Evolutionary conservation across 73 alveolate genomes (phyloP).

Genomic region (Tetrahymena borealis): DNA sequence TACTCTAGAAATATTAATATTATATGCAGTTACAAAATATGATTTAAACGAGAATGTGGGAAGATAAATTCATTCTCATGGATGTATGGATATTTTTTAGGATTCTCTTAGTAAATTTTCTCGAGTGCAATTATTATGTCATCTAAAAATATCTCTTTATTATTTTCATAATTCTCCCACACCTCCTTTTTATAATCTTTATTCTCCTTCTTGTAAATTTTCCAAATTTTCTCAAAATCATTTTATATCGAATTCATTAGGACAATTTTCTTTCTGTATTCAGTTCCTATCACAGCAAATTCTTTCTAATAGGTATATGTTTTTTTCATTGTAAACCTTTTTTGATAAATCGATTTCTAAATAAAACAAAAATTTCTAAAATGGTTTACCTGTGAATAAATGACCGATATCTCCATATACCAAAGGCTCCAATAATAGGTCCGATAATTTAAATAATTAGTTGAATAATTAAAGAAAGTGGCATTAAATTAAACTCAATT

Average conservation of each 20-base stretch:
- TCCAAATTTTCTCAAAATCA: neutral
- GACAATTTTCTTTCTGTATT: neutral
- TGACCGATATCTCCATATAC: neutral
- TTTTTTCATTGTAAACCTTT: neutral
- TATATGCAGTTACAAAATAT: neutral
- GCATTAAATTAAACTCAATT: neutral
- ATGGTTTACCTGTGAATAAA: neutral
- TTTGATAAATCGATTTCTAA: neutral
- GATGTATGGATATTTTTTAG: neutral
- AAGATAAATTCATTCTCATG: neutral
- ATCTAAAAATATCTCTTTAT: neutral
- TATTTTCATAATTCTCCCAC: neutral
- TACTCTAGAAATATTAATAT: neutral
- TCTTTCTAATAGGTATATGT: neutral
- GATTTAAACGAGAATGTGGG: neutral
- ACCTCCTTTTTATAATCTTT: neutral
- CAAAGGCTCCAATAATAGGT: neutral
- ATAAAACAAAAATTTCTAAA: neutral
- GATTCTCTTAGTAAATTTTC: neutral
- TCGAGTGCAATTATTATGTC: neutral
- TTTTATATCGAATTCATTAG: neutral
- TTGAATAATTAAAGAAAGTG: neutral
- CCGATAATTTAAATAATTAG: neutral
- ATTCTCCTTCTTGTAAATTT: neutral
- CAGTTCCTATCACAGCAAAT: neutral